These are phyloP conservation scores for Stenogyne calaminthoides DNA, from an alignment of 305 asterid species.

Conservation along the genomic window DNA sequence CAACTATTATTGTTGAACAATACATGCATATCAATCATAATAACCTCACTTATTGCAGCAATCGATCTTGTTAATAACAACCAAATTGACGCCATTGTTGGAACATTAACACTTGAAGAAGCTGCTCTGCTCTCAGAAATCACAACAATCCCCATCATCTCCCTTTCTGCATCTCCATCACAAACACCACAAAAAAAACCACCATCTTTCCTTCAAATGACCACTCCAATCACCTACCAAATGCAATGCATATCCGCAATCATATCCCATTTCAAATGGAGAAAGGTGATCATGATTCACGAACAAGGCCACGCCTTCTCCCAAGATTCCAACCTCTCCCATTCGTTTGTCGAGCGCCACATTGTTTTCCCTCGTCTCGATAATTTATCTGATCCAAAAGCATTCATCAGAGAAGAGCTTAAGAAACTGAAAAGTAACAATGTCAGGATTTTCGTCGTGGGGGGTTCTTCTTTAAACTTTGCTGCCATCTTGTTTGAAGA, in stretches of 20 bases:
- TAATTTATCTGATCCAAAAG: slow-evolving; percentile 24
- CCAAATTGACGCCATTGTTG: slow-evolving; percentile 47
- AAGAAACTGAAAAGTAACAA: slow-evolving; percentile 35
- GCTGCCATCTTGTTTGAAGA: slow-evolving; percentile 45
- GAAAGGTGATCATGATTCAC: slow-evolving; percentile 45
- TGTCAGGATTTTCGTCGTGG: slow-evolving; percentile 43
- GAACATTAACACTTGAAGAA: slow-evolving; percentile 48
- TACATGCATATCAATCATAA: neutral
- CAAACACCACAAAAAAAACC: slow-evolving; percentile 18
- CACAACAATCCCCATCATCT: slow-evolving; percentile 42
- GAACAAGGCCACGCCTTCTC: slow-evolving; percentile 39
- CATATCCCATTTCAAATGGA: slow-evolving; percentile 55
- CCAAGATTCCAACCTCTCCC: slow-evolving; percentile 34
- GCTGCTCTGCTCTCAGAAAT: slow-evolving; percentile 43
- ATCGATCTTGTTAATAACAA: slow-evolving; percentile 40
- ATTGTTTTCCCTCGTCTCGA: slow-evolving; percentile 39
- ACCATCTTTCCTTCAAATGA: slow-evolving; percentile 40
- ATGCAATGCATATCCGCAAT: slow-evolving; percentile 52
- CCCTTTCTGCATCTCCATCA: slow-evolving; percentile 34
- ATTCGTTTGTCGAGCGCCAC: slow-evolving; percentile 41
- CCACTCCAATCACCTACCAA: slow-evolving; percentile 33
- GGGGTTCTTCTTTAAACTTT: slow-evolving; percentile 52
- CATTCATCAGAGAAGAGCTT: slow-evolving; percentile 37
- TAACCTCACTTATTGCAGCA: slow-evolving; percentile 33
- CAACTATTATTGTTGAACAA: too few species aligned